These are phyloP conservation scores for Nothomitra cinnamomea DNA, from an alignment of 2,329 filamentous ascomycete species.

Conservation along the genomic window DNA sequence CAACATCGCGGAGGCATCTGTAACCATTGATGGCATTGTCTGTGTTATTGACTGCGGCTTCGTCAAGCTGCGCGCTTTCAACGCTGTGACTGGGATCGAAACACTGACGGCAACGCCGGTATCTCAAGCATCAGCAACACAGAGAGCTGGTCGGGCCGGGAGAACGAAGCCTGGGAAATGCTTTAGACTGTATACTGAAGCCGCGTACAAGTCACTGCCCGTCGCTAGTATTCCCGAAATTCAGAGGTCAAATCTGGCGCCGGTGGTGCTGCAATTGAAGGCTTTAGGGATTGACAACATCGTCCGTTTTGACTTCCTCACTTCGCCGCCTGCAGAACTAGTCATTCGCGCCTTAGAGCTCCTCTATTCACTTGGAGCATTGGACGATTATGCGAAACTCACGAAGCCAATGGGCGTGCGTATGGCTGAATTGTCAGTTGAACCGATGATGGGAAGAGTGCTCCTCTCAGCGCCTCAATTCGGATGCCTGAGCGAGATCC, in stretches of 20 bases:
- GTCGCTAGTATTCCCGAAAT: constrained; percentile 75
- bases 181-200: constrained; percentile 78
- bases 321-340: constrained; percentile 67
- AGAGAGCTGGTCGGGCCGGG: constrained; percentile 78
- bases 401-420: constrained; percentile 73
- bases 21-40: constrained; percentile 83
- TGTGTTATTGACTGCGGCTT: constrained; percentile 85
- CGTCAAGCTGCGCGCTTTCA: constrained; percentile 76
- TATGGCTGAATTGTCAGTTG: constrained; percentile 86
- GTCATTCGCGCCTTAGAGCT: constrained; percentile 76
- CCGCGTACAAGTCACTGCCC: constrained; percentile 45
- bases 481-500: constrained; percentile 65
- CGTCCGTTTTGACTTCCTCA: constrained; percentile 75
- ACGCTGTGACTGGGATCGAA: constrained; percentile 73
- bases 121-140: constrained; percentile 83
- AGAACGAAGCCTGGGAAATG: constrained; percentile 85
- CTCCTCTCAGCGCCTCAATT: constrained; percentile 61
- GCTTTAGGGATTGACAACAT: constrained; percentile 92
- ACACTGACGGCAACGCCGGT: constrained; percentile 65
- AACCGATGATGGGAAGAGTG: constrained; percentile 90
- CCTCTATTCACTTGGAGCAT: constrained; percentile 67
- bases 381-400: constrained; percentile 81
- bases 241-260: constrained; percentile 78
- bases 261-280: constrained; percentile 78
- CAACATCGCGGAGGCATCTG: constrained; percentile 90